Evolutionary conservation across 1,139 yeast genomes (phyloP).

Genomic region (Kodamaea alishanica): DNA sequence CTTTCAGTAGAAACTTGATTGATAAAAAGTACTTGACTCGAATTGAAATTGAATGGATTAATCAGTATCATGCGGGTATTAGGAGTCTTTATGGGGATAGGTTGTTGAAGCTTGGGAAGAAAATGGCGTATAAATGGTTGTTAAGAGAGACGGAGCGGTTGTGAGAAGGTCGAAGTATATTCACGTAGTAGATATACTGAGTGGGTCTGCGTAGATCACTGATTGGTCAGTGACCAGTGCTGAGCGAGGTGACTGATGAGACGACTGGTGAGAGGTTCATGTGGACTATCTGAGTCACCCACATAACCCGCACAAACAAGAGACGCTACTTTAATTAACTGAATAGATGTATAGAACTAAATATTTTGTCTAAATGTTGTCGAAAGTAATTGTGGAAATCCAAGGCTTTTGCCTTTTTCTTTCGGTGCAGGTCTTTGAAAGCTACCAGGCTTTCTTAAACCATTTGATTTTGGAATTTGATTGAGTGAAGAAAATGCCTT

Average conservation of each 20-base stretch:
- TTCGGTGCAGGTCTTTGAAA: conserved; percentile 16
- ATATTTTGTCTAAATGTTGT: conserved; percentile 19
- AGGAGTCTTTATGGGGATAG: conserved; percentile 33
- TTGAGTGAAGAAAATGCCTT: conserved; percentile 18
- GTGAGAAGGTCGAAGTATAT: conserved; percentile 8
- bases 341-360: conserved; percentile 10
- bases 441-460: conserved; percentile 52
- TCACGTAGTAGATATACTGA: neutral
- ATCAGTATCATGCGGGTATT: conserved; percentile 41
- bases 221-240: too few species aligned
- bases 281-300: too few species aligned
- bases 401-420: conserved; percentile 22
- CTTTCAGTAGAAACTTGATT: conserved; percentile 48
- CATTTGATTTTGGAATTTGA: conserved; percentile 14
- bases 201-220: neutral
- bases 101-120: conserved; percentile 37
- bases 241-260: too few species aligned
- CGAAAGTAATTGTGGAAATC: conserved; percentile 26
- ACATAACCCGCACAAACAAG: too few species aligned
- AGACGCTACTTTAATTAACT: too few species aligned
- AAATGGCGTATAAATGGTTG: conserved; percentile 39
- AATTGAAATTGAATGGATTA: conserved; percentile 51
- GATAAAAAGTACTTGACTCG: conserved; percentile 32
- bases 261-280: too few species aligned
- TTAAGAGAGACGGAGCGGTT: conserved; percentile 35